Evolutionary conservation across 495 filamentous ascomycete species (phyloP).

Genomic region (Delitschia confertaspora): DNA sequence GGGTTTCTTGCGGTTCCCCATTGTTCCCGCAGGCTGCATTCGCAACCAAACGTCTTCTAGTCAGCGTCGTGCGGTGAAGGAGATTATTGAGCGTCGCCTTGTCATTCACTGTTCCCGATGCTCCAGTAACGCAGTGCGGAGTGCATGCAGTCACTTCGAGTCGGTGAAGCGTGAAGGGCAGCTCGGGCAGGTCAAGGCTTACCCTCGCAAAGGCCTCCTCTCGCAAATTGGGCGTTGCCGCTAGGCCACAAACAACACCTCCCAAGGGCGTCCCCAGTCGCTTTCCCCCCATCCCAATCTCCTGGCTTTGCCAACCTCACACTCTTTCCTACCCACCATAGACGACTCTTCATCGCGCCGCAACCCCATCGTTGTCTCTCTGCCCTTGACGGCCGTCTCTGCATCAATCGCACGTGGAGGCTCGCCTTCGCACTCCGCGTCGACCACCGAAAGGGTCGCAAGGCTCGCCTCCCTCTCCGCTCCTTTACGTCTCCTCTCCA

Average conservation of each 20-base stretch:
- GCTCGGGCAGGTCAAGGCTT: neutral
- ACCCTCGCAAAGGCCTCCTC: neutral
- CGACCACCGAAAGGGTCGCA: neutral
- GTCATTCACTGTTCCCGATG: too few relatives aligned
- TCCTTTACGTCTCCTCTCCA: slow-evolving; percentile 32
- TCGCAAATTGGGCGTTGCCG: neutral
- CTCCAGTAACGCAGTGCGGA: too few relatives aligned
- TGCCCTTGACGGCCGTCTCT: slow-evolving; percentile 10
- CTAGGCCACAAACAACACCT: neutral
- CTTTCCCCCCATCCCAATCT: too few relatives aligned
- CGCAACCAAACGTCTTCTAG: too few relatives aligned
- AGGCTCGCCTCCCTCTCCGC: slow-evolving; percentile 25
- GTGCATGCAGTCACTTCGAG: too few relatives aligned
- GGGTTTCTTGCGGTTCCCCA: too few relatives aligned
- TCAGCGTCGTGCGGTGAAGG: too few relatives aligned
- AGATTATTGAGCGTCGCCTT: too few relatives aligned
- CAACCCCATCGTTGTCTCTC: neutral
- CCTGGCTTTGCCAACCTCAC: slow-evolving; percentile 10
- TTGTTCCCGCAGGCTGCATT: too few relatives aligned
- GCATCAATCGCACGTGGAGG: slow-evolving; percentile 8
- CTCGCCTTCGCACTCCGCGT: slow-evolving; percentile 7
- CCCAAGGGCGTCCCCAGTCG: too few relatives aligned
- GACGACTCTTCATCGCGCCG: neutral
- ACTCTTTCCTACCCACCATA: neutral
- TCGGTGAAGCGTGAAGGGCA: too few relatives aligned